phyloP scores from a whole-genome alignment of 192 early-diverging fungal species.

The Pecoramyces ruminantium region DNA sequence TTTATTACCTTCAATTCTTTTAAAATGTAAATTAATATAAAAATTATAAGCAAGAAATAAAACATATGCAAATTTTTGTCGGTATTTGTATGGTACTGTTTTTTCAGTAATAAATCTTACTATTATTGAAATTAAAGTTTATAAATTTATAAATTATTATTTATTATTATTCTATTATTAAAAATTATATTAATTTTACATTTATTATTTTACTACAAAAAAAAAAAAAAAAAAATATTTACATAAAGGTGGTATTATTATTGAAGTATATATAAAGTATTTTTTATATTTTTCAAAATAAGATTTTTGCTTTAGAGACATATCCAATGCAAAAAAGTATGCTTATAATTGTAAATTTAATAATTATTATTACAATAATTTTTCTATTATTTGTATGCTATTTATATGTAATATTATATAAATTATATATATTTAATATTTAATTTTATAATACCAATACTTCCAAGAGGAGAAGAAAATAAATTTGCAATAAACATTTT shows the following conservation, averaged over 20 bases:
- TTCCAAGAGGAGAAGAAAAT: not conserved
- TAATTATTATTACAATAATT: too few species aligned
- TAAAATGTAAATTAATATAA: not conserved
- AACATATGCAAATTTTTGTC: not conserved
- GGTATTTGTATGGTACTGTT: not conserved
- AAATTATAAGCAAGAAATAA: not conserved
- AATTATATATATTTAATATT: too few species aligned
- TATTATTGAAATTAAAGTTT: too few species aligned
- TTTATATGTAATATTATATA: too few species aligned
- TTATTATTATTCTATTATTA: too few species aligned
- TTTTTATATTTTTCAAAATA: not conserved
- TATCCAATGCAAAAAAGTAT: not conserved
- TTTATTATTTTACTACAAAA: too few species aligned
- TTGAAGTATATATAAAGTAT: not conserved
- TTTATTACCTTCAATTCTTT: not conserved
- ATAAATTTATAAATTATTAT: too few species aligned
- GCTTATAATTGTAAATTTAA: not conserved
- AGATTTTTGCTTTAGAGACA: not conserved
- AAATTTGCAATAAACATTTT: not conserved
- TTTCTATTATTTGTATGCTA: too few species aligned
- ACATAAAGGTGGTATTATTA: not conserved
- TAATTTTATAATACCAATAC: not conserved
- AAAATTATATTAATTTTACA: too few species aligned
- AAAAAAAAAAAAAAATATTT: not conserved
- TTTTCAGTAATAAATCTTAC: not conserved